Conservation (phyloP, 192 early-diverging fungal genomes). For the Backusella australiensis region DNA sequence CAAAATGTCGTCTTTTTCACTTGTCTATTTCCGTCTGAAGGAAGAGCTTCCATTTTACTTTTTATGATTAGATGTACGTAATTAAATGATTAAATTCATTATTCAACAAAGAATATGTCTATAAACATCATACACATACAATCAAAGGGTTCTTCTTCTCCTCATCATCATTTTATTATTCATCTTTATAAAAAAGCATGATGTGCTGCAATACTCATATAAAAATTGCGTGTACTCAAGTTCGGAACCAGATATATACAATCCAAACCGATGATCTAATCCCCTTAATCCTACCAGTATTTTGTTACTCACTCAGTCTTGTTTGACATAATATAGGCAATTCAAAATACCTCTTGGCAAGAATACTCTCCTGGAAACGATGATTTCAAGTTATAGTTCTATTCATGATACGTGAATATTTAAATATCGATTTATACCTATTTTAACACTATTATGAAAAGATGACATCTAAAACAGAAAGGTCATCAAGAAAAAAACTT, state of each 20-base stretch:
- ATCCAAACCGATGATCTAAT: background rate
- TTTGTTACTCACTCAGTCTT: background rate
- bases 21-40: background rate
- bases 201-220: background rate
- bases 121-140: background rate
- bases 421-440: background rate
- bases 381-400: background rate
- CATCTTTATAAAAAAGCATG: background rate
- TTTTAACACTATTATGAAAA: background rate
- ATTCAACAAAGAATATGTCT: background rate
- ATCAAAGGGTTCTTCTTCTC: background rate
- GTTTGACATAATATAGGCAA: background rate
- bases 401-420: background rate
- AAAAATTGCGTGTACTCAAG: background rate
- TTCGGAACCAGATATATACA: constrained; percentile 4
- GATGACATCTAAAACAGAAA: background rate
- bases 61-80: background rate
- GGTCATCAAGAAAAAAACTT: background rate
- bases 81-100: background rate
- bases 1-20: background rate
- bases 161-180: background rate
- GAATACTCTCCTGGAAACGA: background rate
- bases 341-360: background rate
- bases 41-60: background rate
- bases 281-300: background rate